Evolutionary conservation across 2,329 filamentous ascomycete species (phyloP), one percentile per base, ranked within the genome.

Genomic region (Pyrenophora seminiperda): DNA sequence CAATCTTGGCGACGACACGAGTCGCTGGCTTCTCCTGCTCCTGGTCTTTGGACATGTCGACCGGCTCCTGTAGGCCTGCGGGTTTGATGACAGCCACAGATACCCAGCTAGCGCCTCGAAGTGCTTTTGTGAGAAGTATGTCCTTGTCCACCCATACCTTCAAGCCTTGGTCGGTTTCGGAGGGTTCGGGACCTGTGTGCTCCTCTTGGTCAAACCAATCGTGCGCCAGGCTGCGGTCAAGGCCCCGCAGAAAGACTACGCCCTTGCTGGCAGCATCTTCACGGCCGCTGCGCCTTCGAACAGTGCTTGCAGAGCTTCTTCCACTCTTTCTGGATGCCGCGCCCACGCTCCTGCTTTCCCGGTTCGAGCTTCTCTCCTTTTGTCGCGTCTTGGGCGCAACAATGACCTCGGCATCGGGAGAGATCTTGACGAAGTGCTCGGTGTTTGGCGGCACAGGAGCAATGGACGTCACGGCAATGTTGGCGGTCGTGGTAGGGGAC

Each of bases 401-500:
- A 58, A 97, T 96, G 41, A 99, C 92, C 74, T 99, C 94, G 17
- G 93, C 93, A 69, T 97, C 91, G 0, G 92, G 89, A 0, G 90
- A 89, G 41, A 99, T 90, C 73, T 97, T 97, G 19, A 90, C 91
- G 69, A 99, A 99, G 0, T 90, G 81, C 1, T 84, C 81, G 40
- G 86, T 83, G 2, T 83, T 77, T 1, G 88, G 73, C 3, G 86
- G 85, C 0, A 85, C 78, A 1, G 94, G 94, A 1, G 88, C 85
- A n/a, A 99, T 78, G 1, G 90, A 91, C 5, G 90, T 85, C 7
- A 97, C 83, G 47, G 86, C 86, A 55, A 99, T 91, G 66, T 92
- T 97, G 7, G 94, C 95, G 2, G 93, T 96, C 3, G 93, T 96
- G 0, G 93, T 97, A 2, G 92, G 93, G 9, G 94, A 97, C 0